A percentile compares a stretch with the other conserved stretches of the same genome.
Conservation (phyloP, 495 filamentous ascomycete species). For the Penicillium bovifimosum region DNA sequence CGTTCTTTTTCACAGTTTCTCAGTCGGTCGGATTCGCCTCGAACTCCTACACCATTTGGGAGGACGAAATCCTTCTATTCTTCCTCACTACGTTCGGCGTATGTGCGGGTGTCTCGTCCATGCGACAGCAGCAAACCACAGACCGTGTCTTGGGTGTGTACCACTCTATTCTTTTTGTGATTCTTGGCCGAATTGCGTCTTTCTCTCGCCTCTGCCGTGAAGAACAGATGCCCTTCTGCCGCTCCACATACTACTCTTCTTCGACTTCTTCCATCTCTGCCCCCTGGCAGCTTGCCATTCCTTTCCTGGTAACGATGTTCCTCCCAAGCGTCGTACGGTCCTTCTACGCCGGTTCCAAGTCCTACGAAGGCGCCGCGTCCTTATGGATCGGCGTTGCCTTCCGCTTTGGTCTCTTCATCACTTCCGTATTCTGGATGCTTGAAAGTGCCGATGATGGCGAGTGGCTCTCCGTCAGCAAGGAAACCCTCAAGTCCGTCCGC, state of each 20-base stretch:
- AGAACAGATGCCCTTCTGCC: slow-evolving; percentile 96
- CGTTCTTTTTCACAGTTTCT: slow-evolving; percentile 69
- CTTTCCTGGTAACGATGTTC: slow-evolving; percentile 64
- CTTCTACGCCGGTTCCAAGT: slow-evolving; percentile 70
- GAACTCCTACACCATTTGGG: slow-evolving; percentile 99
- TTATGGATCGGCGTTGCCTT: slow-evolving; percentile 79
- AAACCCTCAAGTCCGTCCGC: slow-evolving; percentile 66
- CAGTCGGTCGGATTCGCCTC: slow-evolving; percentile 90
- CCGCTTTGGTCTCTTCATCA: slow-evolving; percentile 67
- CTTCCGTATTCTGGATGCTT: slow-evolving; percentile 80
- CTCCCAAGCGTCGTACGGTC: slow-evolving; percentile 74
- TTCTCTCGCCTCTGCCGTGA: slow-evolving; percentile 93
- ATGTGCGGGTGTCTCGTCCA: slow-evolving; percentile 62
- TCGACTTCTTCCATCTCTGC: slow-evolving; percentile 88
- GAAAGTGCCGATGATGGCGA: slow-evolving; percentile 86
- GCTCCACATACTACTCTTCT: slow-evolving; percentile 92
- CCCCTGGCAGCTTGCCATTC: slow-evolving; percentile 80
- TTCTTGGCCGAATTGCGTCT: slow-evolving; percentile 75
- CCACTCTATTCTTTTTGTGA: slow-evolving; percentile 77
- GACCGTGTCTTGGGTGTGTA: slow-evolving; percentile 71
- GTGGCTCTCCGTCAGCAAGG: slow-evolving; percentile 64
- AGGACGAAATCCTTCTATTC: slow-evolving; percentile 90
- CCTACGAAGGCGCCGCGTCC: slow-evolving; percentile 77
- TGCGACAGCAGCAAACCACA: slow-evolving; percentile 55
- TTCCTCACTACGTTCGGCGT: slow-evolving; percentile 86